These are phyloP conservation scores for Bassia scoparia DNA, from an alignment of 148 eudicot genomes.

Conservation along the genomic window DNA sequence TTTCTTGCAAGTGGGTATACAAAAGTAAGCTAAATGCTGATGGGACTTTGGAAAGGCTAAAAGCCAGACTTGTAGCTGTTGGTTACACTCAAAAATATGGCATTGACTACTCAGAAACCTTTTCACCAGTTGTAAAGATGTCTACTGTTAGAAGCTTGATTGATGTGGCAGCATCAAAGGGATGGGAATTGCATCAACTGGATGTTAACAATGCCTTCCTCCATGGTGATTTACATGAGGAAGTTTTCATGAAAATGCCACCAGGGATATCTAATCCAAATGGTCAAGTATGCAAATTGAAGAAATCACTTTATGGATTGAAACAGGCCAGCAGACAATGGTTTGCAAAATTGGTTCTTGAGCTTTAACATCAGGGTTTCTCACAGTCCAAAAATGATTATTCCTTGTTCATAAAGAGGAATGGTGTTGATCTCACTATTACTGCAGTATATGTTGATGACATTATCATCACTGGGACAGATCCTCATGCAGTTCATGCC, in stretches of 20 bases:
- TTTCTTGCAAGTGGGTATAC: neutral
- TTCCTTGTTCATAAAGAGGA: neutral
- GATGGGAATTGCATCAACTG: neutral
- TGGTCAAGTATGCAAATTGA: neutral
- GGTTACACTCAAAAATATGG: conserved; percentile 1
- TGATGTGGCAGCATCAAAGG: neutral
- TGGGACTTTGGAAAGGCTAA: neutral
- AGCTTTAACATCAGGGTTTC: neutral
- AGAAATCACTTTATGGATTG: conserved; percentile 9
- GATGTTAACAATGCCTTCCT: conserved; percentile 14
- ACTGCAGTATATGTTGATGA: conserved; percentile 1
- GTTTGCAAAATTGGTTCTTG: neutral
- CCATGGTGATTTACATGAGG: conserved; percentile 13
- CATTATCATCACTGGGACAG: neutral
- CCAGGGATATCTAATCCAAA: neutral
- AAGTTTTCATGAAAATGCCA: neutral
- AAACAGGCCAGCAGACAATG: conserved; percentile 17
- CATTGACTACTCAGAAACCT: neutral
- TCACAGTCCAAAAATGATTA: neutral
- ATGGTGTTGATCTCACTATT: neutral
- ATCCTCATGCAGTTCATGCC: neutral
- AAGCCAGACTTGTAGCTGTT: neutral
- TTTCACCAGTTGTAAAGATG: conserved; percentile 1
- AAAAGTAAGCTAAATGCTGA: neutral
- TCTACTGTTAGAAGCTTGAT: neutral